Evolutionary conservation across 2,329 filamentous ascomycete species (phyloP).

Genomic region (Pseudocercospora eumusae): DNA sequence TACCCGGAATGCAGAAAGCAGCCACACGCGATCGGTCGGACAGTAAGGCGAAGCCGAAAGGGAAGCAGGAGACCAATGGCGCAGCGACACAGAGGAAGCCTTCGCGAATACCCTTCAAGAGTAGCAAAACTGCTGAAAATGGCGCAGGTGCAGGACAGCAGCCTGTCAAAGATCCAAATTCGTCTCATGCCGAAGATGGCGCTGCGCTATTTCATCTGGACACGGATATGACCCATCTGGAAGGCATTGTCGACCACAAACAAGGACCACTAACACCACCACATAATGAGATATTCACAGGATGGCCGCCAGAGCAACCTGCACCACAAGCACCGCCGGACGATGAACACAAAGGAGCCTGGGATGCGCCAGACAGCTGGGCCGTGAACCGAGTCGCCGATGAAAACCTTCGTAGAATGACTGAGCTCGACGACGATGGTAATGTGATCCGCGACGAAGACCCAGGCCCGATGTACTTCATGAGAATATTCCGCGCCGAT

Average conservation of each 20-base stretch:
- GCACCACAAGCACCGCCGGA: conserved; percentile 12
- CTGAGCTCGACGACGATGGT: conserved; percentile 68
- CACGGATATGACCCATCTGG: conserved; percentile 86
- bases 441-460: conserved; percentile 68
- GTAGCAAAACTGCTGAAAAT: conserved; percentile 47
- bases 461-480: conserved; percentile 77
- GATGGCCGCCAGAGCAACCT: conserved; percentile 50
- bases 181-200: conserved; percentile 32
- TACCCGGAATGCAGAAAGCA: conserved; percentile 41
- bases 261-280: conserved; percentile 71
- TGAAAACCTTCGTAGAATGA: conserved; percentile 59
- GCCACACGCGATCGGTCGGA: conserved; percentile 28
- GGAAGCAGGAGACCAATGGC: conserved; percentile 28
- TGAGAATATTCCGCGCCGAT: conserved; percentile 91
- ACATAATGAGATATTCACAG: conserved; percentile 45
- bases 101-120: conserved; percentile 57
- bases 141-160: conserved; percentile 44
- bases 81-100: conserved; percentile 33
- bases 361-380: conserved; percentile 97
- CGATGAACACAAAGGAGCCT: conserved; percentile 55
- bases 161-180: conserved; percentile 49
- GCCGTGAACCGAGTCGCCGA: conserved; percentile 75
- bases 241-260: conserved; percentile 71
- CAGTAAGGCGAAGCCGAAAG: conserved; percentile 30
- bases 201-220: conserved; percentile 72